phyloP scores from a whole-genome alignment of 2,329 filamentous ascomycete species.

The Ilyonectria sp. region DNA sequence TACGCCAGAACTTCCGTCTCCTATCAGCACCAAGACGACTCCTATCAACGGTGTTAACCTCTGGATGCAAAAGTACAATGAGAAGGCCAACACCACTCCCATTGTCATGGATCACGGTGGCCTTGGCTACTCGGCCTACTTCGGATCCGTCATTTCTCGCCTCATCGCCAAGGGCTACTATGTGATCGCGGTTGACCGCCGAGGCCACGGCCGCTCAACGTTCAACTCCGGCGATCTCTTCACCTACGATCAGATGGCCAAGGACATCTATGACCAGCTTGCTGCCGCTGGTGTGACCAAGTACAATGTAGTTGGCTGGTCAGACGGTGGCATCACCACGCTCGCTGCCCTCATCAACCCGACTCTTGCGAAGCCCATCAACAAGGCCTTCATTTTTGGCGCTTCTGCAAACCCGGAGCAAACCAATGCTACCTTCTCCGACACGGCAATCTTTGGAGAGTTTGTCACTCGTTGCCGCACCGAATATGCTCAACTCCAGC shows the following conservation, averaged over 20 bases:
- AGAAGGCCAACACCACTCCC: constrained; percentile 50
- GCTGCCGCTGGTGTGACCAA: constrained; percentile 46
- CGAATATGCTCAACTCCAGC: constrained; percentile 56
- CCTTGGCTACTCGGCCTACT: constrained; percentile 59
- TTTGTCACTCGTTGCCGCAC: constrained; percentile 54
- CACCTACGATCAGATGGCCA: constrained; percentile 56
- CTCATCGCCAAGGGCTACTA: constrained; percentile 53
- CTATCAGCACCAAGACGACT: constrained; percentile 49
- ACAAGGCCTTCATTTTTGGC: constrained; percentile 59
- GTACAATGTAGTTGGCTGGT: constrained; percentile 59
- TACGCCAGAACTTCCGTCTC: constrained; percentile 55
- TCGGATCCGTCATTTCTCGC: constrained; percentile 54
- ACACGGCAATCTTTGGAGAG: constrained; percentile 51
- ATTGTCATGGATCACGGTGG: constrained; percentile 59
- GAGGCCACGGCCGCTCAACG: constrained; percentile 59
- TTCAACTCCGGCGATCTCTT: constrained; percentile 54
- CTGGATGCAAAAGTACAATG: constrained; percentile 60
- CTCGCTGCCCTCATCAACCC: constrained; percentile 55
- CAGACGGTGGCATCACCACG: constrained; percentile 57
- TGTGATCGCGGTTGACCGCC: constrained; percentile 58
- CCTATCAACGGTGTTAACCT: constrained; percentile 56
- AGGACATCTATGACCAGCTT: constrained; percentile 54
- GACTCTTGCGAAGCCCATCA: constrained; percentile 49
- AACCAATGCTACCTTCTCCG: constrained; percentile 53
- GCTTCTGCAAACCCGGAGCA: constrained; percentile 51